Evolutionary conservation across 352 stramenopile genomes (phyloP), one percentile per base, ranked within the genome.

Genomic region (Phytophthora niederhauseri): DNA sequence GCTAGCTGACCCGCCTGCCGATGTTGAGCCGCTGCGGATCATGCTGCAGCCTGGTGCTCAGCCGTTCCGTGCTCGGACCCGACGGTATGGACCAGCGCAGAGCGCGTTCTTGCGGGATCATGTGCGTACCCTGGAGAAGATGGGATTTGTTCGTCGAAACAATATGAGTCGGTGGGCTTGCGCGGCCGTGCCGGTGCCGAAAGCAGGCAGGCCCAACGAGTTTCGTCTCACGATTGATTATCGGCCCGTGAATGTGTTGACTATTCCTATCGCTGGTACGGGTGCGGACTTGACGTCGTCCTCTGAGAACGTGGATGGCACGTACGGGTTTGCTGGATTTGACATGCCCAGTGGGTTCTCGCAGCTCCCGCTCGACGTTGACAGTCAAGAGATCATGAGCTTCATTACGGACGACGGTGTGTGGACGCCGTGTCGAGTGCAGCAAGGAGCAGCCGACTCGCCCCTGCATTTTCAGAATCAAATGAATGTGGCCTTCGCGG

Each of bases 401-500:
- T 80, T 74, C 36, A 70, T 76, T 20, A 74, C 64, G 3, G 60
- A 73, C 9, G 31, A 72, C 6, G 59, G n/a, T 14, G 72, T 76
- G 0, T 76, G 55, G 24, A 73, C 67, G 6, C 58, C 54, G 1
- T 46, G 1, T 12, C 50, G 71, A 17, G 54, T 66, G 9, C 45
- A 46, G 0, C 66, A 68, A 51, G 61, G 59, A 19, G 41, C 28
- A 0, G 62, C 4, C 0, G 61, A 72, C 26, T 61, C 48, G 0
- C 17, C 64, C 4, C 17, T 62, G 0, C 48, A 70, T 34, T 73
- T 76, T 26, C 62, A 76, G 28, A 64, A 52, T 17, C 60, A 66
- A 24, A 75, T 67, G 38, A 38, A 80, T 8, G 15, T n/a, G 24
- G 22, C 59, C 1, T 66, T 71, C 22, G 22, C 4, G 3, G 41